phyloP scores from a whole-genome alignment of 768 basidiomycete species.

The Rhizopogon sp. region DNA sequence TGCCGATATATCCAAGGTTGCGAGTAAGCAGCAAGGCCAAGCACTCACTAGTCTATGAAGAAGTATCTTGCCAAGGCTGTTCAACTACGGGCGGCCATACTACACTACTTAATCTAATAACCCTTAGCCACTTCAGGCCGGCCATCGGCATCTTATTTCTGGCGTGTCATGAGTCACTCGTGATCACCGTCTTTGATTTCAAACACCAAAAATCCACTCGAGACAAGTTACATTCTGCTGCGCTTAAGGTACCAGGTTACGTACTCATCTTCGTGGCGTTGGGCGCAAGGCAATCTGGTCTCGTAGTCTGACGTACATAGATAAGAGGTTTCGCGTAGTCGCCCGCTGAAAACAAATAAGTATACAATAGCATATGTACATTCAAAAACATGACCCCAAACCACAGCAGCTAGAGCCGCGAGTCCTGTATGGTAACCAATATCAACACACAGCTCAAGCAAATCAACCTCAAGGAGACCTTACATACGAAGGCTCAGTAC shows the following conservation, averaged over 20 bases:
- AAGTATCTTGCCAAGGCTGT: too few relatives aligned
- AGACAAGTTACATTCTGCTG: too few relatives aligned
- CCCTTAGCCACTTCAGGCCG: too few relatives aligned
- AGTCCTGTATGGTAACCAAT: background rate
- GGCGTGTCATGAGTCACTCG: too few relatives aligned
- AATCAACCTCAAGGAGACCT: conserved; percentile 24
- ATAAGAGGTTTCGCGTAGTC: too few relatives aligned
- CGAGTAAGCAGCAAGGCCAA: background rate
- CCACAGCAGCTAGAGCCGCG: conserved; percentile 2
- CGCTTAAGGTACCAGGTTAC: background rate
- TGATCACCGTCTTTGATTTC: too few relatives aligned
- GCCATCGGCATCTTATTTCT: too few relatives aligned
- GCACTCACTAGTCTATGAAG: background rate
- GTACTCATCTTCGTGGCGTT: background rate
- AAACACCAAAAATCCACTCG: too few relatives aligned
- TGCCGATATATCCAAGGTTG: background rate
- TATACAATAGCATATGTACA: background rate
- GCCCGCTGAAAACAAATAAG: background rate
- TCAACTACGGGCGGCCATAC: too few relatives aligned
- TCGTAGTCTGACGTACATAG: too few relatives aligned
- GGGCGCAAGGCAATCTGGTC: background rate
- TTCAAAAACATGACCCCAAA: conserved; percentile 4
- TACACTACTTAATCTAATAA: too few relatives aligned
- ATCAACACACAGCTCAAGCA: background rate
- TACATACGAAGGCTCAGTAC: conserved; percentile 53